Percentiles rank a stretch among this genome's conserved stretches.
phyloP scores from a whole-genome alignment of 129 eudicot species.

The Tagetes patula region DNA sequence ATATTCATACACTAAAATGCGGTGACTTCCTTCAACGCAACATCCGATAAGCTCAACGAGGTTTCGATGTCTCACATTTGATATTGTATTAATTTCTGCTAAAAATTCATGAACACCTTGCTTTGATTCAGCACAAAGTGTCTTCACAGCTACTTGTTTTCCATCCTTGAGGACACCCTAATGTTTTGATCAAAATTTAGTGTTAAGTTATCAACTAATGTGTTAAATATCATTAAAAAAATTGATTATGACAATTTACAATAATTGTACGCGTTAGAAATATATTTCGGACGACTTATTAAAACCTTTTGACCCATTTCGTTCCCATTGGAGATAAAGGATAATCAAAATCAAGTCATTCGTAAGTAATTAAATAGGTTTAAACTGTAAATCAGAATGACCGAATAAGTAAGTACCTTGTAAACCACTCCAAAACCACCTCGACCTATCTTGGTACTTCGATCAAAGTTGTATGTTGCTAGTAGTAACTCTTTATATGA shows the following conservation, averaged over 20 bases:
- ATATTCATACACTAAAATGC: conserved; percentile 79
- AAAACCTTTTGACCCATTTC: background rate
- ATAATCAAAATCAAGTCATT: background rate
- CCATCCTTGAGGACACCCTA: conserved; percentile 82
- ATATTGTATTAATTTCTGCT: conserved; percentile 72
- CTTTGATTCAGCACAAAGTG: conserved; percentile 79
- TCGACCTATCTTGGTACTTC: conserved; percentile 76
- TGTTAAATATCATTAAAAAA: background rate
- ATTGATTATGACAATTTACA: too few relatives aligned
- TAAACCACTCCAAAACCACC: conserved; percentile 96
- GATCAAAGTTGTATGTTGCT: conserved; percentile 71
- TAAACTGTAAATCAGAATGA: background rate
- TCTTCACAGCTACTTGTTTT: conserved; percentile 71
- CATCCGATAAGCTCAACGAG: conserved; percentile 85
- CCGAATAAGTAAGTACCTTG: conserved; percentile 53
- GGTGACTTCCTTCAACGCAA: conserved; percentile 73
- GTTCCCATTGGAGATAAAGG: background rate
- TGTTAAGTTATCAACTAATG: background rate
- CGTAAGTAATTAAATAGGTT: background rate
- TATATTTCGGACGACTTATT: background rate
- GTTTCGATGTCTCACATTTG: conserved; percentile 77
- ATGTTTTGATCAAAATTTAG: background rate
- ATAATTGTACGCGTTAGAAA: background rate
- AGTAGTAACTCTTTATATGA: conserved; percentile 58
- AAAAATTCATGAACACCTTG: conserved; percentile 86